phyloP scores from a whole-genome alignment of 129 eudicot genomes.

The Centella asiatica region DNA sequence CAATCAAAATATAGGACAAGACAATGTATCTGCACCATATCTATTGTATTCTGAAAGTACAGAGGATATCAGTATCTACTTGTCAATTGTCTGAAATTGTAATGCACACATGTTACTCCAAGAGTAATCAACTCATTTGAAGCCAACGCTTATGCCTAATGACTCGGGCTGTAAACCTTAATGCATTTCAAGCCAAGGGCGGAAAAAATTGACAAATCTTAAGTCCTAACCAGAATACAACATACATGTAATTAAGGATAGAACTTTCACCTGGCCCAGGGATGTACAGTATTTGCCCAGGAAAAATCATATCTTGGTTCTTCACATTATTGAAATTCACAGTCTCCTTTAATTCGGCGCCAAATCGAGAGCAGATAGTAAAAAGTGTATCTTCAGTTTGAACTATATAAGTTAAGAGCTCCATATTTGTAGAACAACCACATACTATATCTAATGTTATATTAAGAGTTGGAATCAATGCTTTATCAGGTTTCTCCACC shows the following conservation, averaged over 20 bases:
- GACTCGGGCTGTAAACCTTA: neutral
- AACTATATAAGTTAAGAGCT: constrained; percentile 1
- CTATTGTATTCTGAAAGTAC: too few relatives aligned
- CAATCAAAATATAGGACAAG: too few relatives aligned
- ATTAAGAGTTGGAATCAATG: constrained; percentile 8
- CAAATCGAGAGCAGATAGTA: constrained; percentile 6
- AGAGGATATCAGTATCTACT: too few relatives aligned
- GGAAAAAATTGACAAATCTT: neutral
- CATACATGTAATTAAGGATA: neutral
- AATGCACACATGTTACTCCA: too few relatives aligned
- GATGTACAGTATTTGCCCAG: constrained; percentile 3
- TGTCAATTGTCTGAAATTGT: neutral
- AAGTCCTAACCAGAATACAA: neutral
- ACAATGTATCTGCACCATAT: too few relatives aligned
- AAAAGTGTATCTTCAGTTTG: constrained; percentile 12
- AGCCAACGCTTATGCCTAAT: too few relatives aligned
- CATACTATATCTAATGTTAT: constrained; percentile 11
- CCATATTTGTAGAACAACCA: constrained; percentile 2
- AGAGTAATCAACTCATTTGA: too few relatives aligned
- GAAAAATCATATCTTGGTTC: neutral
- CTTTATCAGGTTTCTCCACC: constrained; percentile 12
- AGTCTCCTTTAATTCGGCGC: neutral
- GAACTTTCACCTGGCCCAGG: constrained; percentile 11
- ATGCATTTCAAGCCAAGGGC: neutral
- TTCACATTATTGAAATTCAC: constrained; percentile 1